Evolutionary conservation across 345 rosid genomes (phyloP), one percentile per base, ranked within the genome.

Genomic region (Euphorbia tirucalli): DNA sequence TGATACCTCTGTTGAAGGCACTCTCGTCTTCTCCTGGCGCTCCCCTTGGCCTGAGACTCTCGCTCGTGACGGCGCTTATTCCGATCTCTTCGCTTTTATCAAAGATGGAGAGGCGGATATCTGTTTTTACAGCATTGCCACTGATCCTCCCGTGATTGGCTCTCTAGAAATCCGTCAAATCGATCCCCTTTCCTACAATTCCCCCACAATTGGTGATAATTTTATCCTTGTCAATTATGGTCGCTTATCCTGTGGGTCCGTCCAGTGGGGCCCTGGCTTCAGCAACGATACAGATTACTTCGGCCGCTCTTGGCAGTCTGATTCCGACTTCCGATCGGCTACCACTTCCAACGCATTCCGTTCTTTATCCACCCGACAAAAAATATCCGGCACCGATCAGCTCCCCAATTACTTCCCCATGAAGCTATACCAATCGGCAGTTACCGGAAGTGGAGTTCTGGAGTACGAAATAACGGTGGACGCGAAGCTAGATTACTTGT

Each of bases 231-330:
- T 96, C 68, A 93, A 93, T 70, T 96, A 96, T 70, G 99, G 98
- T 18, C 82, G 99, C 5, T 61, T 96, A 48, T 84, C 93, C 6
- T 83, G 92, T 30, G 98, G 97, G 0, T 84, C 92, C 0, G 68
- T 35, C 5, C 97, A 89, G 63, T 96, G 98, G 98, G 98, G 98
- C 0, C 96, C 96, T 1, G 99, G 98, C 2, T 89, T 96, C 79
- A 90, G 87, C 69, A 83, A 83, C 70, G 93, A 96, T 78, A 72
- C 85, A n/a, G 99, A 96, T 54, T 25, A 43, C 61, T 96, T 96
- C 77, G 90, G 96, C 8, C 85, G 99, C 49, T 80, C 98, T 0
- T 96, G 99, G 99, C 97, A 93, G 64, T 88, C 97, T 0, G 99
- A 91, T 35, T 67, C 71, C 31, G 80, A 58, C 0, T 82, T 77